phyloP scores from a whole-genome alignment of 768 basidiomycete genomes.

The Tricholoma hemisulphureum region DNA sequence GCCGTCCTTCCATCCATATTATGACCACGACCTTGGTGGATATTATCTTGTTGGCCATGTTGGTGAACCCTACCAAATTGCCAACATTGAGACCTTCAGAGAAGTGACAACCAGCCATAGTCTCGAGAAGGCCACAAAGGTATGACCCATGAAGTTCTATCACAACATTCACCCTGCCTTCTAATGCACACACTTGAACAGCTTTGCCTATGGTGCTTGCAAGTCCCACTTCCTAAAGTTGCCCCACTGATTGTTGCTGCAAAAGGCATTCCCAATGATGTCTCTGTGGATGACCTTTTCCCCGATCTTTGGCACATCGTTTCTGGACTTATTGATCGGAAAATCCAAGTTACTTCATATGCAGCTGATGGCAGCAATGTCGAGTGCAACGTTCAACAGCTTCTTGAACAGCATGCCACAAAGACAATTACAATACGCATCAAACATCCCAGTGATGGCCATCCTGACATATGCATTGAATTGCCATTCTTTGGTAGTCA shows the following conservation, averaged over 20 bases:
- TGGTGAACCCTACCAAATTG: slow-evolving; percentile 19
- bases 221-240: slow-evolving; percentile 31
- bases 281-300: slow-evolving; percentile 19
- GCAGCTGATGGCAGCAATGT: not conserved
- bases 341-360: not conserved
- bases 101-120: slow-evolving; percentile 7
- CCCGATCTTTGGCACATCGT: slow-evolving; percentile 19
- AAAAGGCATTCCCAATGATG: slow-evolving; percentile 19
- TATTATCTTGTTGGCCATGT: not conserved
- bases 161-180: not conserved
- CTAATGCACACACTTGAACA: slow-evolving; percentile 8
- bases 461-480: not conserved
- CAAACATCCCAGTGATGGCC: not conserved
- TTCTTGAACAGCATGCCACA: too few relatives aligned
- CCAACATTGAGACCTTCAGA: slow-evolving; percentile 15
- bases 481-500: not conserved
- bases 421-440: not conserved
- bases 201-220: slow-evolving; percentile 31
- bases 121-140: slow-evolving; percentile 22
- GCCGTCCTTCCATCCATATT: not conserved
- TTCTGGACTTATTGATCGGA: slow-evolving; percentile 6
- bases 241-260: slow-evolving; percentile 34
- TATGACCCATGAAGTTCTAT: slow-evolving; percentile 3
- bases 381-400: not conserved
- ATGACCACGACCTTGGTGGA: not conserved